A percentile compares a stretch with the other conserved stretches of the same genome.
Conservation (phyloP, 2,329 filamentous ascomycete genomes). For the Alternaria metachromatica region DNA sequence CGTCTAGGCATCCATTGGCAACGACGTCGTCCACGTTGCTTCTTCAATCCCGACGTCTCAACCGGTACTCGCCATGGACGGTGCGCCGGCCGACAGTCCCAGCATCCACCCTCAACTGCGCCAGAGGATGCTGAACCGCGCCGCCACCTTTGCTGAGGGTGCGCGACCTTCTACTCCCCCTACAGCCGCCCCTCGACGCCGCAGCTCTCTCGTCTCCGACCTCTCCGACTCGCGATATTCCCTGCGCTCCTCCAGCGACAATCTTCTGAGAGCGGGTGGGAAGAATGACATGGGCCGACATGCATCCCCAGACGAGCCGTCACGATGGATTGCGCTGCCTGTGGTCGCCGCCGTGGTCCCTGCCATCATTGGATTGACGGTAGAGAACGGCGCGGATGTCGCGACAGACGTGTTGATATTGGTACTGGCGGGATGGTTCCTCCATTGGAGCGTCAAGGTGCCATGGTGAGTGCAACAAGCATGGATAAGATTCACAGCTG, state of each 20-base stretch:
- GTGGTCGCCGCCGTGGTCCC: constrained; percentile 84
- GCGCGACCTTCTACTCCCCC: constrained; percentile 23
- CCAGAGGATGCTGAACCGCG: constrained; percentile 46
- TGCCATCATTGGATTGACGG: constrained; percentile 82
- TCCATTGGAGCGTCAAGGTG: constrained; percentile 90
- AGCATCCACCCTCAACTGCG: constrained; percentile 39
- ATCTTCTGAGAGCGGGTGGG: constrained; percentile 64
- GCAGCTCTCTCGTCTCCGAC: constrained; percentile 81
- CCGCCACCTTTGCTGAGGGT: constrained; percentile 44
- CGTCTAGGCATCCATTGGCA: constrained; percentile 1
- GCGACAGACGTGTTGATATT: constrained; percentile 86
- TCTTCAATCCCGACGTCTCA: constrained; percentile 5
- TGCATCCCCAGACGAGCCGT: constrained; percentile 60
- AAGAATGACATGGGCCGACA: constrained; percentile 36
- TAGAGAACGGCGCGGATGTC: constrained; percentile 81
- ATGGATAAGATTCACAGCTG: constrained; percentile 1
- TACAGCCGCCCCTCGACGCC: constrained; percentile 56
- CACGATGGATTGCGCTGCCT: constrained; percentile 80
- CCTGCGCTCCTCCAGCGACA: constrained; percentile 71
- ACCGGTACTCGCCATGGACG: constrained; percentile 33
- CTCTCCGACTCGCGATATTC: constrained; percentile 72
- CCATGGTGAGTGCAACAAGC: constrained; percentile 70
- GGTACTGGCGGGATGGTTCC: constrained; percentile 78
- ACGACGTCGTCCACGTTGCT: neutral
- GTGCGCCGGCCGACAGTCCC: constrained; percentile 26